Conservation (phyloP, 805 yeast species). For the Nakazawaea wyomingensis region DNA sequence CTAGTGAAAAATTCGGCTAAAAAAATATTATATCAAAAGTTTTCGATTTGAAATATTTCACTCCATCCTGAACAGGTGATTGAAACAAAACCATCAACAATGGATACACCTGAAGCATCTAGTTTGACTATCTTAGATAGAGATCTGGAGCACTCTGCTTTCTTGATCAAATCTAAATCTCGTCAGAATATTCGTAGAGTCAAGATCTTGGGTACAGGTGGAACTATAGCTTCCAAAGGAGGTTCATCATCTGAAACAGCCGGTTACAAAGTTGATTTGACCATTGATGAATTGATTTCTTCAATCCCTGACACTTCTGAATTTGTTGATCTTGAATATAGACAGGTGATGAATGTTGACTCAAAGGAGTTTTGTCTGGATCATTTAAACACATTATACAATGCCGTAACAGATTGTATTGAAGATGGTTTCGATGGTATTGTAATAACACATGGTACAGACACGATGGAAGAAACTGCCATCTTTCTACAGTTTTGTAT, state of each 20-base stretch:
- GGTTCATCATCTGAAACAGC: constrained; percentile 42
- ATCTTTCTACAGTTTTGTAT: constrained; percentile 53
- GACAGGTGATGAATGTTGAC: constrained; percentile 58
- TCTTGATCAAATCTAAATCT: constrained; percentile 9
- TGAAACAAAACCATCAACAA: no score
- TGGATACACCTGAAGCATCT: no score
- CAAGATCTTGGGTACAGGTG: constrained; percentile 54
- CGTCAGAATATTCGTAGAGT: constrained; percentile 23
- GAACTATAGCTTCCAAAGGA: constrained; percentile 55
- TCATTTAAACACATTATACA: constrained; percentile 40
- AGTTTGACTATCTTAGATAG: constrained; percentile 5
- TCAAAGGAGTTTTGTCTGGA: constrained; percentile 50
- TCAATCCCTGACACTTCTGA: constrained; percentile 52
- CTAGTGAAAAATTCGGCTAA: no score
- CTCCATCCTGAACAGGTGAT: no score
- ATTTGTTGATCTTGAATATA: constrained; percentile 54
- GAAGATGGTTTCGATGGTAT: constrained; percentile 45
- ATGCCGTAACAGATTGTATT: constrained; percentile 40
- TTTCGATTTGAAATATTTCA: no score
- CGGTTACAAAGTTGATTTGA: constrained; percentile 48
- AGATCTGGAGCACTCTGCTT: constrained; percentile 10
- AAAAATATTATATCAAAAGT: no score
- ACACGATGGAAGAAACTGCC: constrained; percentile 63
- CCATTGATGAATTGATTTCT: constrained; percentile 44
- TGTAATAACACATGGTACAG: constrained; percentile 70